These are phyloP conservation scores for Pseudotulostoma volvatum DNA, from an alignment of 495 filamentous ascomycete species.

Conservation along the genomic window DNA sequence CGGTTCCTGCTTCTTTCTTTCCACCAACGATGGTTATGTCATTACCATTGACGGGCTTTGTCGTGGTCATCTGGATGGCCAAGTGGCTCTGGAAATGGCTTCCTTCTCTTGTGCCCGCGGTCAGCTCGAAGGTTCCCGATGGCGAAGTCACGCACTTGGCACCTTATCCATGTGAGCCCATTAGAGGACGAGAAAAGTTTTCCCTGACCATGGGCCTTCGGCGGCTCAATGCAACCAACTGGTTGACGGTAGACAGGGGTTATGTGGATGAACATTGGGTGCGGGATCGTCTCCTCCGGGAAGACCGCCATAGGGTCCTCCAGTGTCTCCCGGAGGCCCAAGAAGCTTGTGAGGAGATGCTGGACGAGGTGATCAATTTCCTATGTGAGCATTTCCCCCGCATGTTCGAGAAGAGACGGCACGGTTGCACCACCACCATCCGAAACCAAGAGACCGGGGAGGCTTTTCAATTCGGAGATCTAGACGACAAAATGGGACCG, in stretches of 20 bases:
- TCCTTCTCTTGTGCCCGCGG: not conserved
- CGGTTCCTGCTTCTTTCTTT: not conserved
- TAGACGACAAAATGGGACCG: conserved; percentile 22
- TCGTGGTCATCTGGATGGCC: conserved; percentile 1
- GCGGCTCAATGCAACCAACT: conserved; percentile 33
- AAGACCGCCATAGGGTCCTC: conserved; percentile 27
- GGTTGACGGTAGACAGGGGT: conserved; percentile 37
- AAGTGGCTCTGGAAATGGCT: conserved; percentile 3
- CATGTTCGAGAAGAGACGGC: conserved; percentile 24
- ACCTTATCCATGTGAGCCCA: conserved; percentile 29
- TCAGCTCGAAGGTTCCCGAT: not conserved
- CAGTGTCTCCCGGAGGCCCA: conserved; percentile 34
- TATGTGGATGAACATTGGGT: conserved; percentile 34
- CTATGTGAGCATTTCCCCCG: conserved; percentile 31
- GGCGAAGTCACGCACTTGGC: conserved; percentile 23
- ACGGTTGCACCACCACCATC: conserved; percentile 18
- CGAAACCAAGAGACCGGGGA: conserved; percentile 35
- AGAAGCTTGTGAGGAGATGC: conserved; percentile 32
- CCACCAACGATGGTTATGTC: conserved; percentile 4
- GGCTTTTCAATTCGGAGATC: conserved; percentile 22
- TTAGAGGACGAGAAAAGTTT: conserved; percentile 28
- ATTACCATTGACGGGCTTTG: conserved; percentile 4
- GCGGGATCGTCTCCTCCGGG: conserved; percentile 24
- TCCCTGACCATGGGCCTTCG: conserved; percentile 39
- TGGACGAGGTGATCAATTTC: conserved; percentile 35